Evolutionary conservation across 2,329 filamentous ascomycete genomes (phyloP).

Genomic region (Alternaria atra): DNA sequence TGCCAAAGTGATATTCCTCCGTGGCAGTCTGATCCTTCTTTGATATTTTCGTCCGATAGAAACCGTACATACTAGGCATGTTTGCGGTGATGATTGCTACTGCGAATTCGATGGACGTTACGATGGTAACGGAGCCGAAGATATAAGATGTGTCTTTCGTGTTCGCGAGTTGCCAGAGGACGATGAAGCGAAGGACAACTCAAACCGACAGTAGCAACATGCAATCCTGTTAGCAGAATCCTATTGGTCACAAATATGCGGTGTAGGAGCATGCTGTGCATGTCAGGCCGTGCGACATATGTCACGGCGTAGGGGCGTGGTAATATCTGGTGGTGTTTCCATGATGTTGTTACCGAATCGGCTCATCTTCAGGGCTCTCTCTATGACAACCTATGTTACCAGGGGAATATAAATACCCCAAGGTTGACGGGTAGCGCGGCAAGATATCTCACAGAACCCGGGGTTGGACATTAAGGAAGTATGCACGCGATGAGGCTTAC

Average conservation of each 20-base stretch:
- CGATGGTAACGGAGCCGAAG: neutral
- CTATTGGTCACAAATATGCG: neutral
- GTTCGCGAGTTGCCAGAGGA: constrained; percentile 1
- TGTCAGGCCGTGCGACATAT: too few relatives aligned
- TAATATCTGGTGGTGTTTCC: neutral
- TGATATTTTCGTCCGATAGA: neutral
- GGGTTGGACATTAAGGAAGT: neutral
- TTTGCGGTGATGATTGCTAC: constrained; percentile 1
- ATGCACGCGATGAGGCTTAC: neutral
- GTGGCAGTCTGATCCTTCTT: neutral
- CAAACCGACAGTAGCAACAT: neutral
- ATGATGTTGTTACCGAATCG: neutral
- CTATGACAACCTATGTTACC: neutral
- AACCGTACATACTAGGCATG: neutral
- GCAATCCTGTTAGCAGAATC: neutral
- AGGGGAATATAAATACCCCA: neutral
- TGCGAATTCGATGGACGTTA: neutral
- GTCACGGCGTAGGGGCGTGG: neutral
- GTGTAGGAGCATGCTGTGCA: too few relatives aligned
- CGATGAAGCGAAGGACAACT: neutral
- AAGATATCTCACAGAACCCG: neutral
- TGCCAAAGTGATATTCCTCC: neutral
- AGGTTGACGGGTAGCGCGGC: neutral
- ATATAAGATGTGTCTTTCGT: neutral
- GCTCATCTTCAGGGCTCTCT: neutral